Evolutionary conservation across 148 eudicot species (phyloP).

Genomic region (Hydrangea macrophylla): DNA sequence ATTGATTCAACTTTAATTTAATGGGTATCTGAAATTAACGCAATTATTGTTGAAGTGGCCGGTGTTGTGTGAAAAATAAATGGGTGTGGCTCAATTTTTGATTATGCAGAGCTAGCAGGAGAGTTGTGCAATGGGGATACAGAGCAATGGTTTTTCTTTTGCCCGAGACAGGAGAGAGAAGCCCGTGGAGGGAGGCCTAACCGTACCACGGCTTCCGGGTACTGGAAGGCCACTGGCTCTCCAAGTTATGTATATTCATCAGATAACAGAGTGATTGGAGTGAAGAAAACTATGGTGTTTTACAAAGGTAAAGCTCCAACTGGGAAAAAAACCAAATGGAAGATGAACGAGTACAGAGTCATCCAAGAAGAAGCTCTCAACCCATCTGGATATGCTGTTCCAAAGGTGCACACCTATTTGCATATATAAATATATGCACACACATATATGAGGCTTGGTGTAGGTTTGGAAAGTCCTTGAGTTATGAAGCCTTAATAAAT

Average conservation of each 20-base stretch:
- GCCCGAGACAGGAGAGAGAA: conserved; percentile 37
- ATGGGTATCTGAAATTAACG: no score
- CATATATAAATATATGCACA: no score
- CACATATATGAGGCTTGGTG: no score
- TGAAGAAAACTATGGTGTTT: conserved; percentile 48
- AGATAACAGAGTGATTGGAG: conserved; percentile 26
- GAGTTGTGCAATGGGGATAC: conserved; percentile 27
- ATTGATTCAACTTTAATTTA: no score
- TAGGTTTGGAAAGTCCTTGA: no score
- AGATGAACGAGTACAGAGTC: conserved; percentile 43
- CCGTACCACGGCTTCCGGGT: conserved; percentile 33
- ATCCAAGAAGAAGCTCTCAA: conserved; percentile 13
- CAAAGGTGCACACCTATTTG: no score
- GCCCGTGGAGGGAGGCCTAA: conserved; percentile 35
- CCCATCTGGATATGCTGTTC: conserved; percentile 11
- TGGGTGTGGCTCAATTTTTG: no score
- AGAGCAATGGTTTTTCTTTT: conserved; percentile 48
- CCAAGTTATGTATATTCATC: conserved; percentile 32
- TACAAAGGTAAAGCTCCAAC: conserved; percentile 35
- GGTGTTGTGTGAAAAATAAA: no score
- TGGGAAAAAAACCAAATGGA: conserved; percentile 44
- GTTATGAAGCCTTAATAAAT: no score
- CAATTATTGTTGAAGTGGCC: no score
- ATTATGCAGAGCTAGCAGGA: conserved; percentile 34
- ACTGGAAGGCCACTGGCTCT: conserved; percentile 49